Percentiles rank a stretch among this genome's conserved stretches.
These are phyloP conservation scores for Discostella stelligeroides DNA, from an alignment of 108 stramenopile genomes.

Conservation along the genomic window DNA sequence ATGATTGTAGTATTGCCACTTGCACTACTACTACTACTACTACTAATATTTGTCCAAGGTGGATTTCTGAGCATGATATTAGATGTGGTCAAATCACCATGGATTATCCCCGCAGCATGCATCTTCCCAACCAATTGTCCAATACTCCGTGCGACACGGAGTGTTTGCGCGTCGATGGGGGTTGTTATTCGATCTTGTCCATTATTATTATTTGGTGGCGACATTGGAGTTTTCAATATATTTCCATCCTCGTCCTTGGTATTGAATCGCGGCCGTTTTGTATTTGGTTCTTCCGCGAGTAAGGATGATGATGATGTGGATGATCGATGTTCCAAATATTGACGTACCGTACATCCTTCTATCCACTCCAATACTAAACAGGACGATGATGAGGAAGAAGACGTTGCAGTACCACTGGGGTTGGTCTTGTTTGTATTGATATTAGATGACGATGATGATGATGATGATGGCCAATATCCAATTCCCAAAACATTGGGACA, in stretches of 20 bases:
- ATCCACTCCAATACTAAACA: conserved; percentile 75
- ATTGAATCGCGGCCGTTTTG: conserved; percentile 16
- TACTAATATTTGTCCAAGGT: conserved; percentile 11
- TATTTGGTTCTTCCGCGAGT: neutral
- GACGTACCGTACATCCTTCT: conserved; percentile 68
- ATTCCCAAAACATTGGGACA: conserved; percentile 63
- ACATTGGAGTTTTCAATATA: conserved; percentile 4
- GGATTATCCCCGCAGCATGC: conserved; percentile 89
- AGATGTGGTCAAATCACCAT: conserved; percentile 97
- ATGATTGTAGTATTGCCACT: neutral
- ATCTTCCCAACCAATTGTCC: conserved; percentile 83
- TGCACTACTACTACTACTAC: neutral
- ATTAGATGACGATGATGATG: conserved; percentile 23
- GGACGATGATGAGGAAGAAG: conserved; percentile 25
- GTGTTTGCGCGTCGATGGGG: conserved; percentile 32
- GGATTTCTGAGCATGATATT: conserved; percentile 83
- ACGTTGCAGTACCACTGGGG: conserved; percentile 13
- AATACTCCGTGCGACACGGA: conserved; percentile 56
- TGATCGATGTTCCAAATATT: conserved; percentile 47
- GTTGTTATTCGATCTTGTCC: conserved; percentile 40
- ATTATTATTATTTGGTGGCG: conserved; percentile 4
- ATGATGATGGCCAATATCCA: conserved; percentile 52
- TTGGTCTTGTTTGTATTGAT: conserved; percentile 6
- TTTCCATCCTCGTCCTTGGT: conserved; percentile 1
- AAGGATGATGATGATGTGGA: conserved; percentile 4